These are phyloP conservation scores for Fusarium veterinarium DNA, from an alignment of 2,329 filamentous ascomycete genomes.

Conservation along the genomic window DNA sequence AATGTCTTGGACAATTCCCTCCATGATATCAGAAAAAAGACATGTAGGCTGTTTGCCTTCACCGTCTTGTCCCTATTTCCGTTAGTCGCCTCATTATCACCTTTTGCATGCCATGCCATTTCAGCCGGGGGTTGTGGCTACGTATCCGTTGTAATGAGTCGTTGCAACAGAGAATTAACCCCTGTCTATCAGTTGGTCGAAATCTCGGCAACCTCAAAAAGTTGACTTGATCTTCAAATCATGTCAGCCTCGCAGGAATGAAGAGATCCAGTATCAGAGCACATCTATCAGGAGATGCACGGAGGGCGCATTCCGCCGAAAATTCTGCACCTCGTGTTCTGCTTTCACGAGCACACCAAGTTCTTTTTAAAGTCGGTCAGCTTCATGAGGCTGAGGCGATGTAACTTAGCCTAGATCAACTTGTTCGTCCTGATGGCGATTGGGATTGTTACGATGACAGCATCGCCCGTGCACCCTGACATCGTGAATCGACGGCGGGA, in stretches of 20 bases:
- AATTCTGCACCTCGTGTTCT: conserved; percentile 30
- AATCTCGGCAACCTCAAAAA: conserved; percentile 36
- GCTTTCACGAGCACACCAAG: conserved; percentile 30
- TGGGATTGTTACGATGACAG: conserved; percentile 16
- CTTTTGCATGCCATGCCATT: conserved; percentile 26
- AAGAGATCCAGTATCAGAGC: conserved; percentile 4
- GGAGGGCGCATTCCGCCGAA: conserved; percentile 36
- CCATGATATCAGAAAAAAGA: conserved; percentile 9
- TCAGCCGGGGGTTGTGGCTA: conserved; percentile 16
- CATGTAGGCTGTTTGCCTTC: conserved; percentile 9
- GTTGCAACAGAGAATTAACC: conserved; percentile 1
- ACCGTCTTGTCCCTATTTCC: conserved; percentile 25
- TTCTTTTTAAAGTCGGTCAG: conserved; percentile 31
- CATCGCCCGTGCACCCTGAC: conserved; percentile 31
- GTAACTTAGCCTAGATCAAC: not conserved
- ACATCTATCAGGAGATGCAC: conserved; percentile 34
- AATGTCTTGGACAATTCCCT: conserved; percentile 11
- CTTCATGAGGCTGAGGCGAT: conserved; percentile 28
- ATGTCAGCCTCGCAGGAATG: conserved; percentile 39
- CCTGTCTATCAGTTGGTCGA: conserved; percentile 31
- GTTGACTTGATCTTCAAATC: conserved; percentile 25
- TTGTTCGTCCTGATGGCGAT: not conserved
- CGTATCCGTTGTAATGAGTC: conserved; percentile 19
- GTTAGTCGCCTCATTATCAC: conserved; percentile 27
- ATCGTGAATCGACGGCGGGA: conserved; percentile 20